A percentile compares a stretch with the other conserved stretches of the same genome.
Conservation (phyloP, 768 basidiomycete species). For the Lactifluus pinguis region DNA sequence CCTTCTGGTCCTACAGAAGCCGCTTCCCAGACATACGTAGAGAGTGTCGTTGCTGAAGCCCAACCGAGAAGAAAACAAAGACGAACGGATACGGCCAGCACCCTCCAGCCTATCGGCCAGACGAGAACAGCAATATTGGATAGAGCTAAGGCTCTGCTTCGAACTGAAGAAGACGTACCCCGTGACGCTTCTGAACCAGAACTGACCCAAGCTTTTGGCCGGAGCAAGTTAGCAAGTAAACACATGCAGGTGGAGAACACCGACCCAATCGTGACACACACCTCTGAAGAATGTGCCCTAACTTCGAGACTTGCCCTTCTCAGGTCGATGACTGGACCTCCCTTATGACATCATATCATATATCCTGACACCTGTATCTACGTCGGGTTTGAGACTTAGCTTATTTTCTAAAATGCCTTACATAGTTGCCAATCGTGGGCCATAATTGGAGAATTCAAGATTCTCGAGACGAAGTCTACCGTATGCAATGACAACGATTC, state of each 20-base stretch:
- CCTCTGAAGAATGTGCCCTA: slow-evolving; percentile 4
- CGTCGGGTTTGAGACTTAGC: not conserved
- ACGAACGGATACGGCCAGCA: not conserved
- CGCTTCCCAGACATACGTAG: slow-evolving; percentile 14
- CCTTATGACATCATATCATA: not conserved
- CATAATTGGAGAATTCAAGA: not conserved
- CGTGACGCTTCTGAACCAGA: slow-evolving; percentile 5
- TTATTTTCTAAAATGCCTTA: too few species aligned
- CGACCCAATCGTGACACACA: not conserved
- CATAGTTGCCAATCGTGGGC: not conserved
- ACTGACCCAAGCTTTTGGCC: slow-evolving; percentile 22
- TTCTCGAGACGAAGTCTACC: not conserved
- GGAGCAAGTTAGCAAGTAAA: slow-evolving; percentile 17
- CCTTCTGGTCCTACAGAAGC: not conserved
- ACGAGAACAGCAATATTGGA: slow-evolving; percentile 17
- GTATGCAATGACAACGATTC: too few species aligned
- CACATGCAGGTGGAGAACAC: not conserved
- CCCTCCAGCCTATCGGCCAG: slow-evolving; percentile 14
- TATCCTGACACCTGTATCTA: not conserved
- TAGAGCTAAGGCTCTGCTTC: slow-evolving; percentile 17
- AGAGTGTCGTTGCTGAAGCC: slow-evolving; percentile 13
- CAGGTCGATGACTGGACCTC: slow-evolving; percentile 8
- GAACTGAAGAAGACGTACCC: not conserved
- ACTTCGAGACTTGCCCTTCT: slow-evolving; percentile 10
- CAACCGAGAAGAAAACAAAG: slow-evolving; percentile 11